phyloP scores from a whole-genome alignment of 2,329 filamentous ascomycete species.

The Fusarium neocosmosporiellum region DNA sequence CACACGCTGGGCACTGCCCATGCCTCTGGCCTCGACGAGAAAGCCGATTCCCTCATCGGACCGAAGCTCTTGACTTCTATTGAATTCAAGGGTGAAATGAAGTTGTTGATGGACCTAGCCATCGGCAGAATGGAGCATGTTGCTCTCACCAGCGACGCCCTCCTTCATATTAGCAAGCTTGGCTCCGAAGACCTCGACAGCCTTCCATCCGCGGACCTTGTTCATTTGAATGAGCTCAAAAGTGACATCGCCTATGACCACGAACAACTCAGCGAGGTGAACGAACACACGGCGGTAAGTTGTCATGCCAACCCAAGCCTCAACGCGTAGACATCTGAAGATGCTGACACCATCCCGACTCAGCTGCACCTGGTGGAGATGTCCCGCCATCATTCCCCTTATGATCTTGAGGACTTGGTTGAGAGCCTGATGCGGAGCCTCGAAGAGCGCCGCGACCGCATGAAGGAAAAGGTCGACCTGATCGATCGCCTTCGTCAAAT shows the following conservation, averaged over 20 bases:
- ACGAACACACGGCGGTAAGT: neutral
- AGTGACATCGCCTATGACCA: neutral
- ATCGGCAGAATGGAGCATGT: too few relatives aligned
- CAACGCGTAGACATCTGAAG: neutral
- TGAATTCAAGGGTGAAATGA: neutral
- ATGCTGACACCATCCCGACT: neutral
- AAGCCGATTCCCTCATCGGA: neutral
- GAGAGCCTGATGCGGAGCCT: neutral
- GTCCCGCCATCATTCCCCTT: neutral
- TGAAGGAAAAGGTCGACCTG: neutral
- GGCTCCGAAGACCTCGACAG: neutral
- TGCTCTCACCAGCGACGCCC: accelerated
- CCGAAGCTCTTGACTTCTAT: neutral
- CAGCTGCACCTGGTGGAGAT: neutral
- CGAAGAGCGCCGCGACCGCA: neutral
- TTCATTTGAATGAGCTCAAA: neutral
- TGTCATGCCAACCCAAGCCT: neutral
- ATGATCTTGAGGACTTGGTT: too few relatives aligned
- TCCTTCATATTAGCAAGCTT: too few relatives aligned
- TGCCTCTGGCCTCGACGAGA: neutral
- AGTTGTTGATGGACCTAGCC: too few relatives aligned
- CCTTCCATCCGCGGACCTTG: neutral
- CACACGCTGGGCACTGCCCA: too few relatives aligned
- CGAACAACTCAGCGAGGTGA: neutral
- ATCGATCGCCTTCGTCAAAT: neutral